These are phyloP conservation scores for Lactarius sanguifluus DNA, from an alignment of 768 basidiomycete species.

Conservation along the genomic window DNA sequence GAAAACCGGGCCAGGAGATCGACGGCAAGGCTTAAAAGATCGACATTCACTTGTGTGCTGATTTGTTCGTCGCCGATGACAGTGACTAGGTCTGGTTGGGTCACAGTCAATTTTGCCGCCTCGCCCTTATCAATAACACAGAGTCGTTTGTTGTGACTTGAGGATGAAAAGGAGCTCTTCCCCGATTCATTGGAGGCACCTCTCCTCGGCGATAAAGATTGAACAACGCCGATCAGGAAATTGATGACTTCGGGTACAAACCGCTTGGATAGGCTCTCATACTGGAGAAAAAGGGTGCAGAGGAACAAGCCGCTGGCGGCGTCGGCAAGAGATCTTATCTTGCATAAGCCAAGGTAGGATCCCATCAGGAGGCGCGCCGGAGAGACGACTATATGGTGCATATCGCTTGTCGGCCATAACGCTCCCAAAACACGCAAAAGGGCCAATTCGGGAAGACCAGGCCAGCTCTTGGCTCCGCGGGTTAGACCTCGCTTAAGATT, in stretches of 20 bases:
- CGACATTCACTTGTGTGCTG: slow-evolving; percentile 67
- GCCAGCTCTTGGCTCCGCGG: slow-evolving; percentile 84
- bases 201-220: slow-evolving; percentile 69
- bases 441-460: slow-evolving; percentile 76
- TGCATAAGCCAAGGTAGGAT: slow-evolving; percentile 82
- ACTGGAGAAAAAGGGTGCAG: slow-evolving; percentile 81
- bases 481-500: slow-evolving; percentile 84
- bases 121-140: slow-evolving; percentile 41
- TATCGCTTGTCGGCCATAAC: slow-evolving; percentile 93
- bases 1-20: slow-evolving; percentile 66
- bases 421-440: slow-evolving; percentile 78
- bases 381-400: slow-evolving; percentile 85
- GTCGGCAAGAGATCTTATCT: slow-evolving; percentile 73
- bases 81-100: slow-evolving; percentile 48
- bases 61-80: slow-evolving; percentile 41
- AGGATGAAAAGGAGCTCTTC: slow-evolving; percentile 70
- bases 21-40: slow-evolving; percentile 63
- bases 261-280: slow-evolving; percentile 80
- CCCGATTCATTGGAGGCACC: slow-evolving; percentile 48
- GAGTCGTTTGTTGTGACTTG: slow-evolving; percentile 58
- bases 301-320: slow-evolving; percentile 86
- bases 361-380: slow-evolving; percentile 87
- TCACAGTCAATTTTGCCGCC: slow-evolving; percentile 41
- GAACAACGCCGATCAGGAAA: slow-evolving; percentile 68
- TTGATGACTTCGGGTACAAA: slow-evolving; percentile 87